Evolutionary conservation across 176 grass and related monocot genomes (phyloP).

Genomic region (Cenchrus fungigraminus): DNA sequence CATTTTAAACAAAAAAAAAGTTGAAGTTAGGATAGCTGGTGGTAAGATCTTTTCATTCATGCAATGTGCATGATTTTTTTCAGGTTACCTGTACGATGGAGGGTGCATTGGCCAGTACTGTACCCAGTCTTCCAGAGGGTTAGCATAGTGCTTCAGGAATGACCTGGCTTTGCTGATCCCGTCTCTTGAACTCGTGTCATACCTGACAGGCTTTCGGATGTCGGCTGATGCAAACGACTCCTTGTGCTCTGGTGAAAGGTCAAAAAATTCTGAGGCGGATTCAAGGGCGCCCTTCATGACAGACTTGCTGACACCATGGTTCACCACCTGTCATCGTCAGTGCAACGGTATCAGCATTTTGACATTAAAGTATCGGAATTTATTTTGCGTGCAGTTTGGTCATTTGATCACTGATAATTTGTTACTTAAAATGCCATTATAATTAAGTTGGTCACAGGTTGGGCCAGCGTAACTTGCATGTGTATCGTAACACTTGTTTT

Average conservation of each 20-base stretch:
- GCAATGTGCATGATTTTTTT: not conserved
- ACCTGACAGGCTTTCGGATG: slow-evolving; percentile 57
- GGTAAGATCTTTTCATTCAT: not conserved
- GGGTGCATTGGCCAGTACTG: slow-evolving; percentile 63
- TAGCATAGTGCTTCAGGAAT: slow-evolving; percentile 81
- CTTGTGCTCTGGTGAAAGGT: slow-evolving; percentile 51
- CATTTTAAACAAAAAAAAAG: not conserved
- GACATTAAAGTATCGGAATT: not conserved
- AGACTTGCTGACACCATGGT: slow-evolving; percentile 64
- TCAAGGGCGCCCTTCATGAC: slow-evolving; percentile 58
- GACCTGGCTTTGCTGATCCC: slow-evolving; percentile 49
- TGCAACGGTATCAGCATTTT: not conserved
- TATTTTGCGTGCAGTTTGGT: too few relatives aligned
- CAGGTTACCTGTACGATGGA: slow-evolving; percentile 62
- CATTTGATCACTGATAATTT: not conserved
- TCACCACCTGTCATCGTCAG: slow-evolving; percentile 53
- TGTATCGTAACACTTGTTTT: not conserved
- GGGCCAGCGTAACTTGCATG: not conserved
- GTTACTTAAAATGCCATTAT: not conserved
- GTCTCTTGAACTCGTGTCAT: slow-evolving; percentile 52
- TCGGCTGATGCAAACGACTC: slow-evolving; percentile 56
- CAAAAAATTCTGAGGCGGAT: slow-evolving; percentile 64
- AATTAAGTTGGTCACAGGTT: not conserved
- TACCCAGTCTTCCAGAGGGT: slow-evolving; percentile 67
- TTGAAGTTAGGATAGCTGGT: slow-evolving; percentile 5